A percentile compares a stretch with the other conserved stretches of the same genome.
Conservation (phyloP, 2,329 filamentous ascomycete genomes). For the Nemania sp. region DNA sequence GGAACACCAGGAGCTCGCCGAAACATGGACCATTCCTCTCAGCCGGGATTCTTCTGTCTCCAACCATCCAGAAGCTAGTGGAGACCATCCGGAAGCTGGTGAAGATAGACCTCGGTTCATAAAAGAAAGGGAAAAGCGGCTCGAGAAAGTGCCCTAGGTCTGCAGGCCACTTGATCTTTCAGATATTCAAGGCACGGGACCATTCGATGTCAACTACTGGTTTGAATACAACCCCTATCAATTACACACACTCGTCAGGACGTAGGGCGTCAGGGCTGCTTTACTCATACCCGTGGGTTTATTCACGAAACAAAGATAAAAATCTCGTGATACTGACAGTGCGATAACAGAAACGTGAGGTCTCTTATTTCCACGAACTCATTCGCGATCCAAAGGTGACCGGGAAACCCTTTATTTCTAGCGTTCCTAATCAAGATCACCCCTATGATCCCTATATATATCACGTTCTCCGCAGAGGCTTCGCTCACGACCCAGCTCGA, state of each 20-base stretch:
- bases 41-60: too few relatives aligned
- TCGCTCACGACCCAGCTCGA: background rate
- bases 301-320: too few relatives aligned
- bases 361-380: background rate
- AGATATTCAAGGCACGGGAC: background rate
- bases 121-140: too few relatives aligned
- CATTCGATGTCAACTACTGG: conserved; percentile 6
- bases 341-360: background rate
- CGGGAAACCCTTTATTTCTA: background rate
- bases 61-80: too few relatives aligned
- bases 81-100: too few relatives aligned
- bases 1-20: too few relatives aligned
- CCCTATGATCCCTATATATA: background rate
- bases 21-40: too few relatives aligned
- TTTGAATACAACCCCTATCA: background rate
- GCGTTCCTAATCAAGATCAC: rapidly evolving
- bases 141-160: background rate
- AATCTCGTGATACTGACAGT: background rate
- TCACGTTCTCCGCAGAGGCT: conserved; percentile 6
- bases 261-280: conserved; percentile 3
- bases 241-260: background rate
- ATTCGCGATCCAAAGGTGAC: background rate
- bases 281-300: conserved; percentile 13
- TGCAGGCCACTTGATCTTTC: conserved; percentile 12
- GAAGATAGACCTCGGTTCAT: too few relatives aligned